Conservation (phyloP, 257 asterid genomes). For the Solanum medicagineum region DNA sequence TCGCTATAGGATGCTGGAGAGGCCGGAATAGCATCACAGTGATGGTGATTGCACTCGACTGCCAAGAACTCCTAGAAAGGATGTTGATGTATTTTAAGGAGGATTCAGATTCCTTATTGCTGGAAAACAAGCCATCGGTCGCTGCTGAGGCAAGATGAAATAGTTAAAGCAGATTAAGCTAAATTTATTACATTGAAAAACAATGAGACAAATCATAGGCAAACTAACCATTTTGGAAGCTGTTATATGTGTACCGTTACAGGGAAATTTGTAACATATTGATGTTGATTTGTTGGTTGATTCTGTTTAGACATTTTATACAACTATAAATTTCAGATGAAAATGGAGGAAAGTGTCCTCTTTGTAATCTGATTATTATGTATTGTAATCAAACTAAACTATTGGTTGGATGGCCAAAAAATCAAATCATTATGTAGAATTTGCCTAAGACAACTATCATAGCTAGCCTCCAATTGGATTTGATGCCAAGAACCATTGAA, state of each 20-base stretch:
- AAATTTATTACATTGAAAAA: background rate
- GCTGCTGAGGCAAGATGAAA: conserved; percentile 7
- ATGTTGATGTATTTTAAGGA: conserved; percentile 22
- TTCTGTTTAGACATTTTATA: background rate
- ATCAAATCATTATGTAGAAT: background rate
- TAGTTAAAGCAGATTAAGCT: background rate
- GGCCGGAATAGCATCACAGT: conserved; percentile 64
- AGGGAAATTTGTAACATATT: background rate
- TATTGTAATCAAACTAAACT: background rate
- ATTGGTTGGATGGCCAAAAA: background rate
- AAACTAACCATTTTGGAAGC: background rate
- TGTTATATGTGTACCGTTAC: background rate
- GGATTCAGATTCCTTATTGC: conserved; percentile 1
- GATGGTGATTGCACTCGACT: conserved; percentile 72
- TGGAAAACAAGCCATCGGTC: conserved; percentile 1
- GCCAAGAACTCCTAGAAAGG: conserved; percentile 72
- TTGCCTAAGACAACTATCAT: too few species aligned
- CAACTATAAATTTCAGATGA: background rate
- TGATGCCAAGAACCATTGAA: too few species aligned
- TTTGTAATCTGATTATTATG: background rate
- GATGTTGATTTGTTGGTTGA: background rate
- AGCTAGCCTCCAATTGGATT: too few species aligned
- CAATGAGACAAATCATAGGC: background rate
- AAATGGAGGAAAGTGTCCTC: background rate
- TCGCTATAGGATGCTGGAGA: conserved; percentile 92